Percentiles rank a stretch among this genome's conserved stretches.
phyloP scores from a whole-genome alignment of 1,139 yeast genomes.

The Debaryomyces fabryi region DNA sequence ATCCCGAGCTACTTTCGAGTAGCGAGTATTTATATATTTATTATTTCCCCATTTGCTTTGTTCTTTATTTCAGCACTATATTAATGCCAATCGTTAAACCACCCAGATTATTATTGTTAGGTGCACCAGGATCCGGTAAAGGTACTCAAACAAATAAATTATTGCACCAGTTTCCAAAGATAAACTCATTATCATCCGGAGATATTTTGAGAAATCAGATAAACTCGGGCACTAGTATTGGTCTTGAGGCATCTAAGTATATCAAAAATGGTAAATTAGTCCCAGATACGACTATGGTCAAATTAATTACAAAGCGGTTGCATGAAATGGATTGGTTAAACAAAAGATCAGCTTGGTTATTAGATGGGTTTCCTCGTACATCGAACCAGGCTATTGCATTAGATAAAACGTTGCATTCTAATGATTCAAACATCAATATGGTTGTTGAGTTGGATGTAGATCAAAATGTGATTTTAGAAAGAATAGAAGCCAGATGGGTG shows the following conservation, averaged over 20 bases:
- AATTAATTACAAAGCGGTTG: slow-evolving; percentile 57
- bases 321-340: slow-evolving; percentile 48
- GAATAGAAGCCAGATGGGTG: slow-evolving; percentile 86
- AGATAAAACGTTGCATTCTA: slow-evolving; percentile 44
- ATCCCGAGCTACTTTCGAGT: neutral
- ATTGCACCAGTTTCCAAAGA: slow-evolving; percentile 52
- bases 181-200: slow-evolving; percentile 74
- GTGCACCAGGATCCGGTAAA: slow-evolving; percentile 96
- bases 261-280: slow-evolving; percentile 68
- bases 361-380: slow-evolving; percentile 94
- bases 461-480: slow-evolving; percentile 69
- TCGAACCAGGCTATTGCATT: slow-evolving; percentile 66
- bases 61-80: neutral
- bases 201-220: slow-evolving; percentile 77
- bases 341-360: slow-evolving; percentile 59
- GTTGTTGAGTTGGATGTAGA: slow-evolving; percentile 88
- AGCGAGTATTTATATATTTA: neutral
- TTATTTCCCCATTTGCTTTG: neutral
- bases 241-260: slow-evolving; percentile 56
- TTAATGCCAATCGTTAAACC: slow-evolving; percentile 35
- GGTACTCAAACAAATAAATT: slow-evolving; percentile 82
- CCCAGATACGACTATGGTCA: slow-evolving; percentile 72
- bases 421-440: slow-evolving; percentile 55
- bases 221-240: slow-evolving; percentile 54
- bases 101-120: slow-evolving; percentile 69